phyloP scores from a whole-genome alignment of 1,284 basidiomycete genomes.

The Sporisorium sorghi region DNA sequence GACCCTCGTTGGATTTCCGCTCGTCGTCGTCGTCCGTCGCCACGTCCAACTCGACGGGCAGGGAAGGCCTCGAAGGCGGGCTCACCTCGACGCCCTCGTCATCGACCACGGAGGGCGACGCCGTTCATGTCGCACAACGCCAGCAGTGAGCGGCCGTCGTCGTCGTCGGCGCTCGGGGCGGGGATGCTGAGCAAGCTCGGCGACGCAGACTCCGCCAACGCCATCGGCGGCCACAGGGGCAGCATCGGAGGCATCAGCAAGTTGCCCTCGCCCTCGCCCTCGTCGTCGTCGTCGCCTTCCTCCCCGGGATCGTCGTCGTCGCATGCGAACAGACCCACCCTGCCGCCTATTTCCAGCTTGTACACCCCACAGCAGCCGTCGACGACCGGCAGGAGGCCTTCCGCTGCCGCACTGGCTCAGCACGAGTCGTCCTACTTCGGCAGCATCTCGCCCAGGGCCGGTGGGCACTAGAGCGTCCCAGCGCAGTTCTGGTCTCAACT shows the following conservation, averaged over 20 bases:
- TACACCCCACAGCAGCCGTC: constrained; percentile 4
- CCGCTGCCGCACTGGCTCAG: not conserved
- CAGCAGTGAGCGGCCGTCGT: not conserved
- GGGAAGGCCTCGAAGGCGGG: constrained; percentile 15
- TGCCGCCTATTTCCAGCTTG: constrained; percentile 25
- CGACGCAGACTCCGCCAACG: not conserved
- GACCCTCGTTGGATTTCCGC: constrained; percentile 30
- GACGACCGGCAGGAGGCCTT: not conserved
- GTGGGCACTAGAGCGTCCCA: too few relatives aligned
- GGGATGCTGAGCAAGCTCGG: not conserved
- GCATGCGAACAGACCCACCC: constrained; percentile 9
- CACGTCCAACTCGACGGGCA: constrained; percentile 17
- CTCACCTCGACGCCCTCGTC: constrained; percentile 11
- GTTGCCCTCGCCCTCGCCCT: not conserved
- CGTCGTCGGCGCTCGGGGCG: not conserved
- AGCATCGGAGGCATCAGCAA: constrained; percentile 11
- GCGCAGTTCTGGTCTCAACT: too few relatives aligned
- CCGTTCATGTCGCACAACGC: not conserved
- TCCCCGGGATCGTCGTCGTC: constrained; percentile 7
- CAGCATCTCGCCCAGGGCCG: not conserved
- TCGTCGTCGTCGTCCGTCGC: constrained; percentile 33
- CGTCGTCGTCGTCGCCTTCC: constrained; percentile 1
- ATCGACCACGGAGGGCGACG: constrained; percentile 20
- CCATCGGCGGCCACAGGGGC: not conserved
- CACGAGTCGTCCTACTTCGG: constrained; percentile 4